Conservation (phyloP, 306 rosid species). For the Urtica urens region DNA sequence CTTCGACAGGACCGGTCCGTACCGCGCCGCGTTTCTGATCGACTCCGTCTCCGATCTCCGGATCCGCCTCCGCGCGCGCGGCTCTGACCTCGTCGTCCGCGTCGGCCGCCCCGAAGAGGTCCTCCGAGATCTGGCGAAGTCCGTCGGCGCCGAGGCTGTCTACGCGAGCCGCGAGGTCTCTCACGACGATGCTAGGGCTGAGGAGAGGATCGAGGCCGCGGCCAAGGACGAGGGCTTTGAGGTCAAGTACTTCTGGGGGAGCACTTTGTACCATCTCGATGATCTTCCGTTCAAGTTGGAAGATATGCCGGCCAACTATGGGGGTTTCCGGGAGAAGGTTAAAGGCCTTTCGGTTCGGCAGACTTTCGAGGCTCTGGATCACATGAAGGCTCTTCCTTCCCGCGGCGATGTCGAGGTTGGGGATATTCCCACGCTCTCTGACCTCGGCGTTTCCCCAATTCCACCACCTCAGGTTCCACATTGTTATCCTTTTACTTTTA, state of each 20-base stretch:
- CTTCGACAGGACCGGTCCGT: constrained; percentile 77
- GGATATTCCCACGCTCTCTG: constrained; percentile 69
- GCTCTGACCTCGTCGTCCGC: constrained; percentile 81
- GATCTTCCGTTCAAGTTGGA: constrained; percentile 80
- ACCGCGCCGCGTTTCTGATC: constrained; percentile 59
- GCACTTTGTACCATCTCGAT: constrained; percentile 72
- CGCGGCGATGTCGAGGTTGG: constrained; percentile 84
- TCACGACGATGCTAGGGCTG: constrained; percentile 68
- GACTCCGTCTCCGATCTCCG: constrained; percentile 73
- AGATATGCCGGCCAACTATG: constrained; percentile 77
- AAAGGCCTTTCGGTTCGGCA: constrained; percentile 68
- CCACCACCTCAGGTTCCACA: constrained; percentile 54
- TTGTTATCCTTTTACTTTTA: background rate
- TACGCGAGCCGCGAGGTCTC: constrained; percentile 75
- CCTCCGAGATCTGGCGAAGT: constrained; percentile 65
- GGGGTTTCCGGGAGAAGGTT: constrained; percentile 71
- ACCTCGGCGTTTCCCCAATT: constrained; percentile 70
- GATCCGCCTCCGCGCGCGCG: constrained; percentile 56
- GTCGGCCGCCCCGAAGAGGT: constrained; percentile 80
- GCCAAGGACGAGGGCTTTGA: constrained; percentile 85
- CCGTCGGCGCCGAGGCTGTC: constrained; percentile 70
- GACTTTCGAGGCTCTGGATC: constrained; percentile 79
- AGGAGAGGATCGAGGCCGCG: constrained; percentile 58
- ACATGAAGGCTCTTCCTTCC: constrained; percentile 73
- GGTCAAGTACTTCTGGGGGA: constrained; percentile 88